Percentiles rank a stretch among this genome's conserved stretches.
Evolutionary conservation across 441 rosid genomes (phyloP).

Genomic region (Euphorbia corollata): DNA sequence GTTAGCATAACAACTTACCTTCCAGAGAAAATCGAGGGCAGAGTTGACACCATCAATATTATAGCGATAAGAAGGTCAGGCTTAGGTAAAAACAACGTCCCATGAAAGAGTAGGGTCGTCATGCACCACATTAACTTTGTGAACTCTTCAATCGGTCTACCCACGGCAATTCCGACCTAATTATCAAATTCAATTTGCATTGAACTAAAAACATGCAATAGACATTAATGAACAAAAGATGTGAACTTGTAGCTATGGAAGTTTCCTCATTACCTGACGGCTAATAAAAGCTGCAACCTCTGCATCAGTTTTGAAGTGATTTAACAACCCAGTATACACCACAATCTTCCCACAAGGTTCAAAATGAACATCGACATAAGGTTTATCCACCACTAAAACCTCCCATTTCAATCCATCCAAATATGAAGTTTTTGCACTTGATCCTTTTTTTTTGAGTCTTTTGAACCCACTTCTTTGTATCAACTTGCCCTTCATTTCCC

Average conservation of each 20-base stretch:
- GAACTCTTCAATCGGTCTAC: conserved; percentile 75
- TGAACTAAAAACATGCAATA: conserved; percentile 1
- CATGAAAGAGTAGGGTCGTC: too few relatives aligned
- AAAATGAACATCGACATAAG: conserved; percentile 69
- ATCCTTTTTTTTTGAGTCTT: conserved; percentile 58
- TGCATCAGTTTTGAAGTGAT: conserved; percentile 64
- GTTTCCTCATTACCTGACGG: conserved; percentile 52
- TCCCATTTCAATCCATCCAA: conserved; percentile 87
- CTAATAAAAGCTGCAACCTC: conserved; percentile 87
- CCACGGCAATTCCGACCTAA: conserved; percentile 91
- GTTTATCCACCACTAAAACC: conserved; percentile 75
- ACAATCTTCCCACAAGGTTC: conserved; percentile 89
- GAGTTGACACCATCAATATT: too few relatives aligned
- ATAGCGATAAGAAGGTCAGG: too few relatives aligned
- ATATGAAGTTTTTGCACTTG: conserved; percentile 42
- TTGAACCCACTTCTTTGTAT: conserved; percentile 51
- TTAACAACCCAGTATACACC: conserved; percentile 73
- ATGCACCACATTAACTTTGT: too few relatives aligned
- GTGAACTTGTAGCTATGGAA: too few relatives aligned
- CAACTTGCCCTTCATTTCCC: conserved; percentile 35
- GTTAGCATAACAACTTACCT: conserved; percentile 35
- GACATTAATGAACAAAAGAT: too few relatives aligned
- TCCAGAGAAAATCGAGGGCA: conserved; percentile 76
- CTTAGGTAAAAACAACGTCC: too few relatives aligned
- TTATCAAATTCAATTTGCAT: neutral